Conservation (phyloP, 208 protist genomes). For the Tritrichomonas musculus region DNA sequence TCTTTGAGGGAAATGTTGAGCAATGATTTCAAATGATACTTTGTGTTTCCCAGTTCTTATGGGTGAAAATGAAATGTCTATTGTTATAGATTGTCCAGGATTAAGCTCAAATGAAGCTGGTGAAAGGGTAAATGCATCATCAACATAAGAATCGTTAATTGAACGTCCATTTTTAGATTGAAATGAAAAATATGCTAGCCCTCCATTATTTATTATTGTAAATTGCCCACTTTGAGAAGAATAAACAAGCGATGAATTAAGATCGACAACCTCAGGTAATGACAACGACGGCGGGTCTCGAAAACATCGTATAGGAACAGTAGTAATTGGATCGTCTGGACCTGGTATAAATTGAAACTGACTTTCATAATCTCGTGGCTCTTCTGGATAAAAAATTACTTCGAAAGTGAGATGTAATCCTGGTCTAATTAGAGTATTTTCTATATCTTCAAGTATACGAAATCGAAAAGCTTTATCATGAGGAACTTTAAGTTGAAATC, state of each 20-base stretch:
- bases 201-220: constrained; percentile 4
- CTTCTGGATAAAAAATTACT: neutral
- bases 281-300: neutral
- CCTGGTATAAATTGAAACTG: neutral
- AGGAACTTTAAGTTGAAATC: neutral
- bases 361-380: neutral
- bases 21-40: neutral
- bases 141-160: neutral
- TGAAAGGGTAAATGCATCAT: neutral
- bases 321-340: neutral
- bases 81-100: neutral
- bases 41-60: neutral
- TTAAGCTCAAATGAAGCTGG: neutral
- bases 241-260: neutral
- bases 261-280: neutral
- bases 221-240: neutral
- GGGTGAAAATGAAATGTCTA: neutral
- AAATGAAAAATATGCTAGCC: neutral
- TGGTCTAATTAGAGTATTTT: neutral
- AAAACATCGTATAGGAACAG: neutral
- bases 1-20: neutral
- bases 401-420: neutral
- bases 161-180: neutral
- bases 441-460: neutral
- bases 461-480: neutral